A percentile compares a stretch with the other conserved stretches of the same genome.
Conservation (phyloP, 192 early-diverging fungal species). For the Podila horticola region DNA sequence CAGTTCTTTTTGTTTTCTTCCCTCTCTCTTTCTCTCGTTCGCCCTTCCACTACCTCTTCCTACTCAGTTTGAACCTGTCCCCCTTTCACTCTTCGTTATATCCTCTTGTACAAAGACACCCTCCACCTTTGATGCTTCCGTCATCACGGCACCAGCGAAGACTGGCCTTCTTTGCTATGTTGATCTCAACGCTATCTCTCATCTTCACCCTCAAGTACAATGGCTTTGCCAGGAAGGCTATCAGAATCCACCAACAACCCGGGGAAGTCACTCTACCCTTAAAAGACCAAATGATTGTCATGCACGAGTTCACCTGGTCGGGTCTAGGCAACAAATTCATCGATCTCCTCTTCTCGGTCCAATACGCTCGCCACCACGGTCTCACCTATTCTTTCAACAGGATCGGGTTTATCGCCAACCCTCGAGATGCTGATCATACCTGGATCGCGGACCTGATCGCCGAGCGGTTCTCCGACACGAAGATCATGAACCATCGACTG, state of each 20-base stretch:
- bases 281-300: background rate
- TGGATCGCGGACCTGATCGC: conserved; percentile 5
- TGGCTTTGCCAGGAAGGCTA: background rate
- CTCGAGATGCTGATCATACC: conserved; percentile 10
- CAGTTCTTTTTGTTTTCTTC: background rate
- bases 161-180: too few species aligned
- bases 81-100: background rate
- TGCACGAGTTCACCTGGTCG: conserved; percentile 11
- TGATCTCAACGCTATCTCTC: background rate
- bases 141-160: too few species aligned
- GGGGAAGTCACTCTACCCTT: background rate
- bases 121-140: background rate
- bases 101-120: background rate
- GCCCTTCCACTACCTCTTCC: background rate
- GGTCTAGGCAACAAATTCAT: conserved; percentile 10
- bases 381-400: conserved; percentile 3
- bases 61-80: background rate
- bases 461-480: background rate
- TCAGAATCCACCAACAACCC: background rate
- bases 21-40: background rate
- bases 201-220: background rate
- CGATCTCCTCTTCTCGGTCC: conserved; percentile 2
- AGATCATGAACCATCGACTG: background rate
- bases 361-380: conserved; percentile 4
- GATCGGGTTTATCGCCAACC: conserved; percentile 10